Base-by-base conservation (phyloP, 2,329 filamentous ascomycete species). In the Colletotrichum liaoningense region DNA sequence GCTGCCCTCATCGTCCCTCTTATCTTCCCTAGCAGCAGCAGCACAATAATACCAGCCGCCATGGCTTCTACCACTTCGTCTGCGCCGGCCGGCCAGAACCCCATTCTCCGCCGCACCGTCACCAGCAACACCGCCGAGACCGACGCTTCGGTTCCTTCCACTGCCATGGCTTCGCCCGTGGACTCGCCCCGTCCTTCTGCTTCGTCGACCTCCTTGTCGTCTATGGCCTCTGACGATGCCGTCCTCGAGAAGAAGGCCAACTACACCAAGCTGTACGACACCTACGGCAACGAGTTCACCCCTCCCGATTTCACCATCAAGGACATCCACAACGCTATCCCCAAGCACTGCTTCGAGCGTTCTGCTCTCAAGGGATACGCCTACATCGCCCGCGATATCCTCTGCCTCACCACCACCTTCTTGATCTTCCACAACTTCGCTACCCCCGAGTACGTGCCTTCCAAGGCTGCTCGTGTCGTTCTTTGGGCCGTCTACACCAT, bases 261-360 rank as follows among this genome's bases (percentile, higher is more conserved):
- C 77, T 92, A 89, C 78, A 91, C 90, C 79, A 91, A 92, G 82
- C 90, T 99, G 77, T 80, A 97, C 76, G 95, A 99, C 86, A 96
- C 95, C 14, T 97, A 97, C 83, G 97, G 97, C 84, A 98, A 98
- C 84, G 90, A 95, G 80, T 99, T 99, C 87, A 88, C 94, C 84
- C 89, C 97, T 70, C 97, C 97, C 77, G 93, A 98, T 85, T 99
- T 93, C 88, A 97, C 95, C 81, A 97, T 99, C 89, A 98, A 98
- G 89, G 91, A 99, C 82, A 96, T 99, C 82, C 93, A 95, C 80
- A 94, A 98, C 86, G 97, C 97, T 82, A 99, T 99, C 78, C 97
- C 97, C 76, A 95, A 95, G 85, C 97, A 98, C 89, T 99, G 97
- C 90, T 98, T 93, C 84, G 89, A 98, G 87, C 93, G 97, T 74